A percentile compares a stretch with the other conserved stretches of the same genome.
Conservation (phyloP, 2,329 filamentous ascomycete genomes). For the Alternaria angustiovoidea region DNA sequence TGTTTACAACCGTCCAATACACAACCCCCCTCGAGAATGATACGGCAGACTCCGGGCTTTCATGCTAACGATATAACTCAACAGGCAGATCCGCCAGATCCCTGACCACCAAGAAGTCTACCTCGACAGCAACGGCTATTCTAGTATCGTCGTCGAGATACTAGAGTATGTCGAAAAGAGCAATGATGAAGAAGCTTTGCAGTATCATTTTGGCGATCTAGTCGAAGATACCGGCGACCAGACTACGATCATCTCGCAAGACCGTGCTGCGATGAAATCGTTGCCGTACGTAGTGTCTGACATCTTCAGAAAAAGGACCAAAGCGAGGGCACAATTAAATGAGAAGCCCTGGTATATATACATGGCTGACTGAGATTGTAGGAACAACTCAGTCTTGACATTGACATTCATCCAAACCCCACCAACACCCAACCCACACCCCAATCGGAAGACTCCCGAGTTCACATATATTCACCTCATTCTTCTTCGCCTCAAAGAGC, state of each 20-base stretch:
- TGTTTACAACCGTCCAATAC: neutral
- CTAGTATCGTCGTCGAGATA: constrained; percentile 89
- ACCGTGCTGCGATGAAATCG: constrained; percentile 40
- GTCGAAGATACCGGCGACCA: constrained; percentile 48
- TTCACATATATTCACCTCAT: constrained; percentile 81
- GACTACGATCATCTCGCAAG: constrained; percentile 47
- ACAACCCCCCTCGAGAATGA: neutral
- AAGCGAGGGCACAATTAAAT: neutral
- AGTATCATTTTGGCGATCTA: constrained; percentile 60
- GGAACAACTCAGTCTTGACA: constrained; percentile 68
- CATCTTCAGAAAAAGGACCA: neutral
- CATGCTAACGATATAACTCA: constrained; percentile 5
- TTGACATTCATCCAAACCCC: constrained; percentile 68
- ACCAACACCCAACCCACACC: constrained; percentile 44
- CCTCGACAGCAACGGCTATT: constrained; percentile 83
- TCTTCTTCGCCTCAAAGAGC: constrained; percentile 76
- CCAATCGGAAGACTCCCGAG: constrained; percentile 50
- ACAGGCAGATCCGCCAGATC: constrained; percentile 75
- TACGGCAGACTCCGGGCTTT: neutral
- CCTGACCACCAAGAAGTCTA: constrained; percentile 93
- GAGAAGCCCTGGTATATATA: neutral
- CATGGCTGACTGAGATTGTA: constrained; percentile 19
- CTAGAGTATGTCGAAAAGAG: constrained; percentile 78
- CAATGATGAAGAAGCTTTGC: constrained; percentile 71
- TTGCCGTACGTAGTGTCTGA: constrained; percentile 46